phyloP scores from a whole-genome alignment of 768 basidiomycete genomes.

The Sarcomyxa edulis region DNA sequence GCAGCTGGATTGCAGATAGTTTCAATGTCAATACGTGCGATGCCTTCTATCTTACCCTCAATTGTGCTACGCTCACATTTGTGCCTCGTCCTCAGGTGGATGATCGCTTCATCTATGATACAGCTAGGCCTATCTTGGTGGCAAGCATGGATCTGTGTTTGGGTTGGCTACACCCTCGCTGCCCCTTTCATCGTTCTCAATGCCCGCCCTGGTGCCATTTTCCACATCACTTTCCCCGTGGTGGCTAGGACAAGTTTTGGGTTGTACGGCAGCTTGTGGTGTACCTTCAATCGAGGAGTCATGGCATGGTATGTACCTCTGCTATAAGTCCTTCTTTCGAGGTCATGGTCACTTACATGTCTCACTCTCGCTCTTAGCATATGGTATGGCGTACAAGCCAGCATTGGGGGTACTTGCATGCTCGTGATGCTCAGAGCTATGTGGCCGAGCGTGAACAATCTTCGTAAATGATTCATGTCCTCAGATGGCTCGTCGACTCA shows the following conservation, averaged over 20 bases:
- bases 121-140: constrained; percentile 74
- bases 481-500: neutral
- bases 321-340: too few species aligned
- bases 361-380: constrained; percentile 32
- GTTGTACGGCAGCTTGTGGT: constrained; percentile 74
- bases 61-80: constrained; percentile 3
- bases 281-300: constrained; percentile 67
- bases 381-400: constrained; percentile 78
- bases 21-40: constrained; percentile 75
- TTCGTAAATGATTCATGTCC: constrained; percentile 37
- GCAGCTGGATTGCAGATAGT: constrained; percentile 75
- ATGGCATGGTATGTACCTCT: constrained; percentile 57
- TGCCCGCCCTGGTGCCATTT: constrained; percentile 71
- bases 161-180: constrained; percentile 54
- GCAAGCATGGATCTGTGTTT: constrained; percentile 82
- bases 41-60: constrained; percentile 4
- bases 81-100: constrained; percentile 43
- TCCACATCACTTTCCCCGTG: constrained; percentile 74
- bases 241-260: constrained; percentile 76
- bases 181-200: constrained; percentile 74
- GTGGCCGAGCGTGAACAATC: constrained; percentile 67
- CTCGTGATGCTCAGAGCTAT: constrained; percentile 71
- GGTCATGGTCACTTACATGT: neutral
- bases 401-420: constrained; percentile 78
- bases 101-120: constrained; percentile 74